phyloP scores from a whole-genome alignment of 2,329 filamentous ascomycete genomes.

The Albophoma yamanashiensis region DNA sequence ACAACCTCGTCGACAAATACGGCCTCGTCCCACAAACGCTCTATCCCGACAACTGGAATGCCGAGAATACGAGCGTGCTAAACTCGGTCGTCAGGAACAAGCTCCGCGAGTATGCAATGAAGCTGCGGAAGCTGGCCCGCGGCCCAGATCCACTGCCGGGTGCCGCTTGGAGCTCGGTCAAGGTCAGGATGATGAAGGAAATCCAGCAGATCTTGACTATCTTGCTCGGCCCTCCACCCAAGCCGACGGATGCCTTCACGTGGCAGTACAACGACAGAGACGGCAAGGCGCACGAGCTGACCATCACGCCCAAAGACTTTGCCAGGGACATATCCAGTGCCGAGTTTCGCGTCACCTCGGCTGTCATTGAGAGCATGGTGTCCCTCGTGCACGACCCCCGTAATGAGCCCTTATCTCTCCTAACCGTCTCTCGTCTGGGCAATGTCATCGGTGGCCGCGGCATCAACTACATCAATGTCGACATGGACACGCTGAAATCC shows the following conservation, averaged over 20 bases:
- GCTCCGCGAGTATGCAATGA: conserved; percentile 74
- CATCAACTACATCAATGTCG: conserved; percentile 75
- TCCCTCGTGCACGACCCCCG: conserved; percentile 81
- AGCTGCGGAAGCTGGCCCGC: conserved; percentile 48
- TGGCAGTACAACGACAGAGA: conserved; percentile 72
- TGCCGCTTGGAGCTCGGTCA: conserved; percentile 37
- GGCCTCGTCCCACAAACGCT: conserved; percentile 74
- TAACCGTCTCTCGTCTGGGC: conserved; percentile 69
- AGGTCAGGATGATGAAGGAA: conserved; percentile 68
- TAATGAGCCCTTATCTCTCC: conserved; percentile 58
- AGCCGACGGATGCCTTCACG: conserved; percentile 55
- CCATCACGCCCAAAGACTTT: conserved; percentile 59
- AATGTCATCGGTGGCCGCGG: conserved; percentile 70
- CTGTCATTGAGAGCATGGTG: conserved; percentile 58
- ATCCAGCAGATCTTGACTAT: conserved; percentile 75
- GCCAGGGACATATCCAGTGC: conserved; percentile 54
- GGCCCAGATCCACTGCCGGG: conserved; percentile 16
- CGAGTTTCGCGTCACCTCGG: conserved; percentile 46
- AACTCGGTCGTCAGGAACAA: conserved; percentile 72
- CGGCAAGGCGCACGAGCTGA: conserved; percentile 51
- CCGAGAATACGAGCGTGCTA: conserved; percentile 58
- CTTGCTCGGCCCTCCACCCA: conserved; percentile 69
- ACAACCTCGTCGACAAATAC: conserved; percentile 77
- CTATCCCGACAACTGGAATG: conserved; percentile 76
- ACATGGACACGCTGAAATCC: conserved; percentile 59